These are phyloP conservation scores for Penicillium verrucosum DNA, from an alignment of 2,329 filamentous ascomycete genomes.

Conservation along the genomic window DNA sequence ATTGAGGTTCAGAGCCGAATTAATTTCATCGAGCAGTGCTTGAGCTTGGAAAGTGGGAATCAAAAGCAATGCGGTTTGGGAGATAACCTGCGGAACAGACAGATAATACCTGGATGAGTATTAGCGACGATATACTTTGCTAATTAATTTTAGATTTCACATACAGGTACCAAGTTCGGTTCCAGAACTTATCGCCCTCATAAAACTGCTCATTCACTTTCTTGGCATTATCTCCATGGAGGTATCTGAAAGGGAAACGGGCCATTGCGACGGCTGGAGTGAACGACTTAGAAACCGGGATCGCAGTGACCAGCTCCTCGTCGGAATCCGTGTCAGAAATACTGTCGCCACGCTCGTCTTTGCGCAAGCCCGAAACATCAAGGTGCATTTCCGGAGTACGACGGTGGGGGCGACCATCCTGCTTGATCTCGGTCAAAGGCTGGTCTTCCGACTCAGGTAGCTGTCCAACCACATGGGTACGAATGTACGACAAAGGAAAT, in stretches of 20 bases:
- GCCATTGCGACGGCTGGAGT: constrained; percentile 40
- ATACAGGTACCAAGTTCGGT: constrained; percentile 73
- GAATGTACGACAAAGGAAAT: constrained; percentile 2
- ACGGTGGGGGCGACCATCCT: neutral
- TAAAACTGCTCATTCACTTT: constrained; percentile 41
- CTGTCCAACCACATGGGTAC: neutral
- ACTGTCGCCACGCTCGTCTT: neutral
- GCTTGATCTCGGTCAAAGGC: constrained; percentile 1
- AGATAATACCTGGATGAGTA: constrained; percentile 62
- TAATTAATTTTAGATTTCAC: constrained; percentile 30
- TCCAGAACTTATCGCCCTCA: constrained; percentile 46
- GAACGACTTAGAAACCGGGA: constrained; percentile 27
- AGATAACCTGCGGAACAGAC: constrained; percentile 49
- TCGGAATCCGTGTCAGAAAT: neutral
- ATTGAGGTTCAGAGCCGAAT: constrained; percentile 48
- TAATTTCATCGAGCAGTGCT: constrained; percentile 63
- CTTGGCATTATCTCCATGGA: constrained; percentile 33
- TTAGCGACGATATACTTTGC: neutral
- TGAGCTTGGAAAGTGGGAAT: constrained; percentile 66
- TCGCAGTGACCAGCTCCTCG: neutral
- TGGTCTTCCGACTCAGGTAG: neutral
- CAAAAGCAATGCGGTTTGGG: constrained; percentile 60
- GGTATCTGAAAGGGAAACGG: constrained; percentile 44
- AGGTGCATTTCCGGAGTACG: neutral
- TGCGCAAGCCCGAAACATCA: neutral